phyloP scores from a whole-genome alignment of 2,329 filamentous ascomycete species.

The Shiraia bambusicola region DNA sequence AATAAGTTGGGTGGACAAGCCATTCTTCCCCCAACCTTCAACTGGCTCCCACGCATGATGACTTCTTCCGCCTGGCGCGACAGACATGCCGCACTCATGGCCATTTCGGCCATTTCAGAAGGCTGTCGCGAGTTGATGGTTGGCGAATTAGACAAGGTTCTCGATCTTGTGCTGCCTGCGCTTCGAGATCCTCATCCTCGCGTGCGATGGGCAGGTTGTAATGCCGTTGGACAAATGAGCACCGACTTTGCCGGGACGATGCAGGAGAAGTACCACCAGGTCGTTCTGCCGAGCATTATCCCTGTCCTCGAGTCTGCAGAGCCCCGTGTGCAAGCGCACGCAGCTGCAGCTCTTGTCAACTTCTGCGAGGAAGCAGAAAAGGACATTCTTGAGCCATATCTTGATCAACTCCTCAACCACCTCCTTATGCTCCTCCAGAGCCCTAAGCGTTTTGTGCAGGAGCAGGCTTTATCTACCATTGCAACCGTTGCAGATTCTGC shows the following conservation, averaged over 20 bases:
- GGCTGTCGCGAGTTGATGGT: slow-evolving; percentile 96
- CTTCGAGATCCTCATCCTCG: slow-evolving; percentile 87
- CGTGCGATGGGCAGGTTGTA: slow-evolving; percentile 96
- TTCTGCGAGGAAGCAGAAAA: slow-evolving; percentile 99
- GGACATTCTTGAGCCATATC: slow-evolving; percentile 84
- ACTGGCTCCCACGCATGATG: slow-evolving; percentile 98
- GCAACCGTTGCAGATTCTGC: slow-evolving; percentile 98
- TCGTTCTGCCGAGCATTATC: slow-evolving; percentile 86
- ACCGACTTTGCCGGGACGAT: slow-evolving; percentile 98
- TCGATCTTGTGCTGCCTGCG: slow-evolving; percentile 91
- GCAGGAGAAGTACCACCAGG: slow-evolving; percentile 91
- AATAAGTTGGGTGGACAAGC: slow-evolving; percentile 95
- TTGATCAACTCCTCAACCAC: slow-evolving; percentile 81
- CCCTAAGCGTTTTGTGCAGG: slow-evolving; percentile 93
- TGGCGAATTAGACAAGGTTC: slow-evolving; percentile 87
- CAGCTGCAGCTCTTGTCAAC: slow-evolving; percentile 95
- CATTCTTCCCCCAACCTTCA: slow-evolving; percentile 91
- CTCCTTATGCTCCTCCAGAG: slow-evolving; percentile 87
- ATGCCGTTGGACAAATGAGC: slow-evolving; percentile 99
- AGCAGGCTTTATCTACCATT: slow-evolving; percentile 96
- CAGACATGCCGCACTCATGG: slow-evolving; percentile 95
- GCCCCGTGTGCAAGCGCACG: slow-evolving; percentile 92
- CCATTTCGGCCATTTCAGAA: slow-evolving; percentile 96
- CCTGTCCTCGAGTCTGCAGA: slow-evolving; percentile 88
- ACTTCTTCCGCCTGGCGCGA: slow-evolving; percentile 92